Conservation (phyloP, 148 eudicot genomes). For the Limonium bicolor region DNA sequence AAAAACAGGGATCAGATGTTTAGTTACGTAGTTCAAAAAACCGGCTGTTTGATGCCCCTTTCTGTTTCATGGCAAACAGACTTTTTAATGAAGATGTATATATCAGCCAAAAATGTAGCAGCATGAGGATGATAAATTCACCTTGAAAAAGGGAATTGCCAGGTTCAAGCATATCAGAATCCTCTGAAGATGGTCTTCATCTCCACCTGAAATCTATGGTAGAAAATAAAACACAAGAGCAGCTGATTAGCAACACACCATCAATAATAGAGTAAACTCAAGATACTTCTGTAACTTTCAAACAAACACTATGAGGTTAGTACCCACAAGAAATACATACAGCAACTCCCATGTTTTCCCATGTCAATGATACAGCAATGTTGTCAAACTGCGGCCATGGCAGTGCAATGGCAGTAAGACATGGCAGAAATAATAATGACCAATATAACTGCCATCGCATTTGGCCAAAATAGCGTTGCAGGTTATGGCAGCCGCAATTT, state of each 20-base stretch:
- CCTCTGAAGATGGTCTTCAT: conserved; percentile 76
- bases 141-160: conserved; percentile 82
- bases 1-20: conserved; percentile 72
- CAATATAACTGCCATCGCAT: too few species aligned
- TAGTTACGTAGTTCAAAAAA: conserved; percentile 68
- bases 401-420: too few species aligned
- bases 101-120: not conserved
- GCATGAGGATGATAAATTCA: conserved; percentile 3
- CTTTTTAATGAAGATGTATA: not conserved
- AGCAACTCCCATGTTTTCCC: not conserved
- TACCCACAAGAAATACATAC: not conserved
- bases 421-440: too few species aligned
- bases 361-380: not conserved
- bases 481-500: too few species aligned
- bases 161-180: conserved; percentile 73
- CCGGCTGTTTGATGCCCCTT: conserved; percentile 87
- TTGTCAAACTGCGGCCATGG: too few species aligned
- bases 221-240: not conserved
- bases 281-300: not conserved
- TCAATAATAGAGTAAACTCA: not conserved
- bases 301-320: not conserved
- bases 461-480: too few species aligned
- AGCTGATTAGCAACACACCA: not conserved
- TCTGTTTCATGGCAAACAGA: conserved; percentile 23
- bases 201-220: conserved; percentile 48